A percentile compares a stretch with the other conserved stretches of the same genome.
Evolutionary conservation across 2,329 filamentous ascomycete genomes (phyloP).

Genomic region (Leptographium lundbergii): DNA sequence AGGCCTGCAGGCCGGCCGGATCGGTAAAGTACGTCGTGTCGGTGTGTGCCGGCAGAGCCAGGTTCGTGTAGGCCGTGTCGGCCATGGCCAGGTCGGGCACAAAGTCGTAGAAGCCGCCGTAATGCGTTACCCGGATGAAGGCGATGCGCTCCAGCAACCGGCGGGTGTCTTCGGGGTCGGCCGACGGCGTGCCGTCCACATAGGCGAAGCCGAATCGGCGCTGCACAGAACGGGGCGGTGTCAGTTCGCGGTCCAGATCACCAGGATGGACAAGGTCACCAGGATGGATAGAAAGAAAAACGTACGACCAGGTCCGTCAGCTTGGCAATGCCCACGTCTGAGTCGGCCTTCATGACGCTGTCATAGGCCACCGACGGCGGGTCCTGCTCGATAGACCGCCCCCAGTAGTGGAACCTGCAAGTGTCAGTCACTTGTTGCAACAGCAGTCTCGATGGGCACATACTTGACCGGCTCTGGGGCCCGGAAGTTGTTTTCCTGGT

Average conservation of each 20-base stretch:
- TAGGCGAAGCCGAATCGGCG: constrained; percentile 64
- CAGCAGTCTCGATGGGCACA: constrained; percentile 5
- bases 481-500: constrained; percentile 24
- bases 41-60: constrained; percentile 73
- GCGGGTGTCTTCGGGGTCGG: constrained; percentile 58
- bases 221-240: constrained; percentile 25
- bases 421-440: background rate
- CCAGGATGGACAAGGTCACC: too few species aligned
- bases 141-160: constrained; percentile 67
- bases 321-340: constrained; percentile 40
- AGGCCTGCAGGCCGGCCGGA: constrained; percentile 79
- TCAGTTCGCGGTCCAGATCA: too few species aligned
- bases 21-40: constrained; percentile 96
- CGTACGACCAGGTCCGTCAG: constrained; percentile 48
- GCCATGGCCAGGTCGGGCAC: constrained; percentile 77
- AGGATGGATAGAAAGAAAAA: background rate
- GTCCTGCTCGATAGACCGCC: constrained; percentile 21
- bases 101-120: constrained; percentile 72
- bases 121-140: constrained; percentile 83
- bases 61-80: constrained; percentile 83
- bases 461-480: constrained; percentile 21
- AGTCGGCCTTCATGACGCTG: constrained; percentile 40
- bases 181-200: constrained; percentile 52
- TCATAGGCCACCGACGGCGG: constrained; percentile 49
- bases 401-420: constrained; percentile 17